Evolutionary conservation across 2,329 filamentous ascomycete genomes (phyloP), one percentile per base, ranked within the genome.

Genomic region (Sarocladium oryzae): DNA sequence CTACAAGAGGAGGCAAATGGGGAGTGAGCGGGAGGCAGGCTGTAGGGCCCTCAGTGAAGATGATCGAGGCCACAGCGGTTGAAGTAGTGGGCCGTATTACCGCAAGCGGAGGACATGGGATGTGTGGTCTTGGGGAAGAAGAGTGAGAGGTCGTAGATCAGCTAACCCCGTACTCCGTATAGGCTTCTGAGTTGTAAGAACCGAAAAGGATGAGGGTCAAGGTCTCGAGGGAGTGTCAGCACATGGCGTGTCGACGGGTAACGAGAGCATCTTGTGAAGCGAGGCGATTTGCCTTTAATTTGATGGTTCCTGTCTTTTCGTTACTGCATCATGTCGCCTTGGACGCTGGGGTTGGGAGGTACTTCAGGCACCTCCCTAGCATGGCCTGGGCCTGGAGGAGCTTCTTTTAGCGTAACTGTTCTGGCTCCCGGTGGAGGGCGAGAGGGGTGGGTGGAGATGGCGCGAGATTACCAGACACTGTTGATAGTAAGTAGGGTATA

Each of bases 241-340:
- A n/a, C 40, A 43, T 20, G 9, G 10, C 15, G n/a, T 28, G n/a
- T 32, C 43, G 20, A 23, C 8, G 43, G 15, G n/a, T n/a, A n/a
- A n/a, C n/a, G 21, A 30, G 43, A 48, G 28, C 9, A 48, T n/a
- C n/a, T n/a, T n/a, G 43, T 10, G 26, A 33, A 48, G 43, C 43
- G 26, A 48, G 43, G 15, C 21, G 43, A 33, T 48, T 45, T 48
- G 43, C 20, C 28, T 32, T 48, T 48, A 32, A 48, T 48, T 48
- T 48, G 43, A 48, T 48, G 43, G 43, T 48, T 30, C 7, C n/a
- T n/a, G n/a, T n/a, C n/a, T n/a, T n/a, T n/a, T n/a, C n/a, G n/a
- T n/a, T n/a, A n/a, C n/a, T 24, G 40, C 40, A 45, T 21, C 23
- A 45, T 21, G 18, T 45, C 24, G 40, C 8, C 18, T 4, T 13